Evolutionary conservation across 306 rosid species (phyloP).

Genomic region (Vachellia collinsii): DNA sequence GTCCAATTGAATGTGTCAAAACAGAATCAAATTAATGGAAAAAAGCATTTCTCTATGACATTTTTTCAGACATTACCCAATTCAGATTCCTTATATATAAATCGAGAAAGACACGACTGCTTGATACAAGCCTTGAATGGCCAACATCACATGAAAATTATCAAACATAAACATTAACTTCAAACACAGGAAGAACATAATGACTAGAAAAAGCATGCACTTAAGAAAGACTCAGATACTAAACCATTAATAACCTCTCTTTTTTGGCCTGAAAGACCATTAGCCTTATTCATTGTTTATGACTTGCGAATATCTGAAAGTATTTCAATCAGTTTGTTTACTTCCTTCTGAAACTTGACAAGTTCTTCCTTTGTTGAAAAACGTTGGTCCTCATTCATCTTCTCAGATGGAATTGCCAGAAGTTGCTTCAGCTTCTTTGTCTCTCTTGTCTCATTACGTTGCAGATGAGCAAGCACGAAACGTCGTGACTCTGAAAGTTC

Average conservation of each 20-base stretch:
- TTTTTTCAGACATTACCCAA: too few species aligned
- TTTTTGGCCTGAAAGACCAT: not conserved
- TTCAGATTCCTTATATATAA: not conserved
- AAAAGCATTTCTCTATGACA: too few species aligned
- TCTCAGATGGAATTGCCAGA: not conserved
- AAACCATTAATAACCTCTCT: not conserved
- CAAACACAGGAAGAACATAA: not conserved
- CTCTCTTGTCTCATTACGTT: not conserved
- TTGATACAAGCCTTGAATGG: not conserved
- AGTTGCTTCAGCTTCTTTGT: not conserved
- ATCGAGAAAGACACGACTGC: not conserved
- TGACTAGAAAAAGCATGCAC: too few species aligned
- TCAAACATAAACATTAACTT: too few species aligned
- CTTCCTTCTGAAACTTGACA: not conserved
- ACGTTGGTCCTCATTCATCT: not conserved
- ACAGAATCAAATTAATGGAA: too few species aligned
- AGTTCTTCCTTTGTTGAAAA: not conserved
- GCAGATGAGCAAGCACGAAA: not conserved
- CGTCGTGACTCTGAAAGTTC: not conserved
- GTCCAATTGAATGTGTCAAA: not conserved
- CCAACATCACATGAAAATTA: not conserved
- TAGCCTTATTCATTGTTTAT: not conserved
- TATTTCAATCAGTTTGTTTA: not conserved
- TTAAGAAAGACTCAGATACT: not conserved
- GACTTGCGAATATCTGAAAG: not conserved